Evolutionary conservation across 1,139 yeast species (phyloP).

Genomic region (Kodamaea suecica): DNA sequence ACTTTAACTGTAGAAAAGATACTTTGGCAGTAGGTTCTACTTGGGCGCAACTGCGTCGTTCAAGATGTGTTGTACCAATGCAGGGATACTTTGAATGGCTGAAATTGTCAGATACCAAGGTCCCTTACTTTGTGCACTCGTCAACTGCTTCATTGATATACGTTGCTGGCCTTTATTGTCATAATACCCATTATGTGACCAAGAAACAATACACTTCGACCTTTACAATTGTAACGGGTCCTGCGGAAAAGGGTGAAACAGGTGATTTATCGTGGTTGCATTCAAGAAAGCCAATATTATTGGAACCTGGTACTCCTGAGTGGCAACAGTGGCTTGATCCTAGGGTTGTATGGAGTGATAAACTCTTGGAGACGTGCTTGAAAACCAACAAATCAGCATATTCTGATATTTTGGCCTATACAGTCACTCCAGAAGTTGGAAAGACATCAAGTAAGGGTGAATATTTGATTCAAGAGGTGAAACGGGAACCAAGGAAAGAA

Average conservation of each 20-base stretch:
- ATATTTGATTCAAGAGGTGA: conserved; percentile 16
- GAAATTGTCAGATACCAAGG: conserved; percentile 33
- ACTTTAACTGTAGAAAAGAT: conserved; percentile 66
- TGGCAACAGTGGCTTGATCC: conserved; percentile 67
- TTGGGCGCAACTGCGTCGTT: conserved; percentile 47
- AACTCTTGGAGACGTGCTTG: conserved; percentile 35
- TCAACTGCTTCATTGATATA: conserved; percentile 52
- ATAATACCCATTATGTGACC: conserved; percentile 32
- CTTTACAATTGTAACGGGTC: conserved; percentile 72
- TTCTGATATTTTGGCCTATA: conserved; percentile 46
- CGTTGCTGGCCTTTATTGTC: conserved; percentile 70
- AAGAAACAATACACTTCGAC: conserved; percentile 39
- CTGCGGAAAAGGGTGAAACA: conserved; percentile 47
- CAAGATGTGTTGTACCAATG: conserved; percentile 70
- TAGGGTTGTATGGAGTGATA: conserved; percentile 34
- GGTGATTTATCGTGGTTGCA: conserved; percentile 67
- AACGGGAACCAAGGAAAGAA: conserved; percentile 14
- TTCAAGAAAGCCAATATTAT: conserved; percentile 69
- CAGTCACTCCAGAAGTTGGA: conserved; percentile 66
- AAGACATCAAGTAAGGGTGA: conserved; percentile 32
- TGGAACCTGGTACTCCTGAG: conserved; percentile 52
- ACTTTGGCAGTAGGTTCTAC: conserved; percentile 42
- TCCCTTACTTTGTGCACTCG: conserved; percentile 65
- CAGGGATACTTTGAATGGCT: conserved; percentile 89
- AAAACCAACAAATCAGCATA: conserved; percentile 41